A percentile compares a stretch with the other conserved stretches of the same genome.
These are phyloP conservation scores for Zymoseptoria ardabiliae DNA, from an alignment of 2,329 filamentous ascomycete genomes.

Conservation along the genomic window DNA sequence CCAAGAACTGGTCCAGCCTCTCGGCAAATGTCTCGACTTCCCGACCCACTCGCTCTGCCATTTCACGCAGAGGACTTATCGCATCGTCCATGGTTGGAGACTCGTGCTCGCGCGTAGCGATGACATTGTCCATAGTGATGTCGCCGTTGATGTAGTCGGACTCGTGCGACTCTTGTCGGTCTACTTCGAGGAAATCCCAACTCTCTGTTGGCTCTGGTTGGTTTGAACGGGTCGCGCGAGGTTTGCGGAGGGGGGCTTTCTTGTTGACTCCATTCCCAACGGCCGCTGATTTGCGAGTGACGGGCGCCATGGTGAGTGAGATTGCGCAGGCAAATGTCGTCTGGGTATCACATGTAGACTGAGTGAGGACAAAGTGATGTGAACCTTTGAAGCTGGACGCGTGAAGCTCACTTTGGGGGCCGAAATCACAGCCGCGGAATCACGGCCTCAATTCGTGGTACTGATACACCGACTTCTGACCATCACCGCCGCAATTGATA, in stretches of 20 bases:
- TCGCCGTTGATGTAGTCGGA: background rate
- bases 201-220: background rate
- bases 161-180: background rate
- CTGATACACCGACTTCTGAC: background rate
- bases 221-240: constrained; percentile 3
- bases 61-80: constrained; percentile 50
- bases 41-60: constrained; percentile 62
- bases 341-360: background rate
- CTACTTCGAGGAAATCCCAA: background rate
- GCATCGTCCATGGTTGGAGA: constrained; percentile 11
- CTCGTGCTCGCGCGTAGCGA: background rate
- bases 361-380: background rate
- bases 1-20: constrained; percentile 65
- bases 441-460: background rate
- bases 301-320: constrained; percentile 5
- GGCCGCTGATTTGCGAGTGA: constrained; percentile 1
- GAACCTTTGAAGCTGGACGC: background rate
- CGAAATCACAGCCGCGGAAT: background rate
- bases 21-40: constrained; percentile 86
- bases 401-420: background rate
- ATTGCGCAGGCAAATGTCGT: no score
- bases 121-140: background rate
- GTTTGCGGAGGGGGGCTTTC: constrained; percentile 8
- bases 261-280: constrained; percentile 1
- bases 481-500: background rate